Evolutionary conservation across 78 protist genomes (phyloP), one percentile per base, ranked within the genome.

Genomic region (Dictyostelium brefeldianum): DNA sequence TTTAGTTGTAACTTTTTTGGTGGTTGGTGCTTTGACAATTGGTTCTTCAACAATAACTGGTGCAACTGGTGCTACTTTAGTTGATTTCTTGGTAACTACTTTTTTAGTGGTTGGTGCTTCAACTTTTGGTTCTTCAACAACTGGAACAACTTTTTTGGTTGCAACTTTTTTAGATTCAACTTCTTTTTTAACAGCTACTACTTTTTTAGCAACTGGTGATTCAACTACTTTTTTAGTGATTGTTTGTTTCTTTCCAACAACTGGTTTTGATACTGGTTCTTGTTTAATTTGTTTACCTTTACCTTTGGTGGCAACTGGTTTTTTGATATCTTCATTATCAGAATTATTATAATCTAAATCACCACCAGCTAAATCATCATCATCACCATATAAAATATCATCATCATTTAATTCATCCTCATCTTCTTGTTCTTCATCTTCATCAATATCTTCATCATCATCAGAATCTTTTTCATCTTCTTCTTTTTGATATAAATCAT

Each of bases 401-500:
- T 59, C 50, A 41, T 78, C 87, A 15, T 70, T 78, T 9, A 73
- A 22, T 18, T 47, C 79, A 4, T 79, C 64, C 5, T 69, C 83
- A 59, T 75, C 94, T 11, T 57, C 92, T 41, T 56, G 70, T 41
- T n/a, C 62, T 7, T 80, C 94, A 18, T 65, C 83, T 11, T 27
- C 84, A 15, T 78, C 94, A n/a, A n/a, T n/a, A 29, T 78, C 87
- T 0, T 77, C 78, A 27, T 71, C 89, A 9, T 64, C 81, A 0
- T 80, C 94, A 46, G 10, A 67, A 4, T 80, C 89, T 22, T 57
- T 64, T 6, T 90, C 87, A 18, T 75, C 85, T 5, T 47, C 36
- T 8, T 90, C 83, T 31, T 89, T 89, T 71, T 89, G 83, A 64
- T 90, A 90, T 56, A 90, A 51, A 17, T 90, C 90, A 53, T 90